These are phyloP conservation scores for Didymella arachidicola DNA, from an alignment of 2,329 filamentous ascomycete species.

Conservation along the genomic window DNA sequence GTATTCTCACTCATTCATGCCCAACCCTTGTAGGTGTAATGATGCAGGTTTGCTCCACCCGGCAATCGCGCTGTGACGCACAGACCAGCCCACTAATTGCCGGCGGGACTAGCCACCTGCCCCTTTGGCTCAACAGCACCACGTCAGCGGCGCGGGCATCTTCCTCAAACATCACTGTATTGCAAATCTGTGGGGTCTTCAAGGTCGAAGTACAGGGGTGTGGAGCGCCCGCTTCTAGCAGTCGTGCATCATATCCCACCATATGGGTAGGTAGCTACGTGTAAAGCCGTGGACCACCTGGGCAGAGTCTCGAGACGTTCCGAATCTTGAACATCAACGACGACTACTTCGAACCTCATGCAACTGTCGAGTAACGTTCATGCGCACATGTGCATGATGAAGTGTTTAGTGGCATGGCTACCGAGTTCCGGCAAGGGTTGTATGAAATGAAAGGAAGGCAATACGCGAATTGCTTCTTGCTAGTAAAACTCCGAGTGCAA, in stretches of 20 bases:
- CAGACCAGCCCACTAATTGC: neutral
- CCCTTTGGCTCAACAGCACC: neutral
- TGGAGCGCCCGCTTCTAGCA: neutral
- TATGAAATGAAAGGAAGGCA: neutral
- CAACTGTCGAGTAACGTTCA: neutral
- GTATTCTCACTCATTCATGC: too few relatives aligned
- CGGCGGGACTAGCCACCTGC: neutral
- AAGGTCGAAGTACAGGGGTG: neutral
- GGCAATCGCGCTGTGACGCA: neutral
- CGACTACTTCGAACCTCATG: neutral
- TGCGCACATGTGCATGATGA: neutral
- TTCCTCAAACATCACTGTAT: neutral
- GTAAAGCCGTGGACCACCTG: too few relatives aligned
- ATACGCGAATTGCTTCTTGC: neutral
- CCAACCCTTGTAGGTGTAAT: too few relatives aligned
- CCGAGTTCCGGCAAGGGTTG: neutral
- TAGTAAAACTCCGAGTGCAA: neutral
- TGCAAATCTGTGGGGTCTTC: neutral
- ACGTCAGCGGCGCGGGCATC: conserved; percentile 7
- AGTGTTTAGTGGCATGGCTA: neutral
- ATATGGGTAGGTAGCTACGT: neutral
- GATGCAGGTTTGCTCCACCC: neutral
- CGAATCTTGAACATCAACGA: neutral
- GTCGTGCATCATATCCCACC: neutral
- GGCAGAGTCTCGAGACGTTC: neutral